Conservation (phyloP, 179 eudicot species). For the Camellia oleifera region DNA sequence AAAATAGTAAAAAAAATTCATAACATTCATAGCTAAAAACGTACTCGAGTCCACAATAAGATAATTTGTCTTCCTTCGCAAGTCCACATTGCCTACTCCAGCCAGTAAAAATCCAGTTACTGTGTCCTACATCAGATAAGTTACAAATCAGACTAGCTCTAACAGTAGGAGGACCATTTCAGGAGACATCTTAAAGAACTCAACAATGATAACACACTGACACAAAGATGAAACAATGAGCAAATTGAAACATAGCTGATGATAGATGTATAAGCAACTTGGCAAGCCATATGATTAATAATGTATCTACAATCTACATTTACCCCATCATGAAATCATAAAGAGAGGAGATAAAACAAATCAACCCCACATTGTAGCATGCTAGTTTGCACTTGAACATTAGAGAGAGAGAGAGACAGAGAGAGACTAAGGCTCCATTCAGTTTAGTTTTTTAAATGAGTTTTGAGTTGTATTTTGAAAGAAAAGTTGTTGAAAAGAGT, state of each 20-base stretch:
- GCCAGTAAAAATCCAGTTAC: constrained; percentile 91
- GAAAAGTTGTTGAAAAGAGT: too few species aligned
- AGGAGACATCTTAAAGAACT: not conserved
- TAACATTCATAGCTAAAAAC: constrained; percentile 15
- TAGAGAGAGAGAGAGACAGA: not conserved
- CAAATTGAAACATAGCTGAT: not conserved
- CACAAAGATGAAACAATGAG: not conserved
- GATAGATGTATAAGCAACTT: not conserved
- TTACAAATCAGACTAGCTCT: not conserved
- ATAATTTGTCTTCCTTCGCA: constrained; percentile 96
- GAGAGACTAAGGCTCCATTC: not conserved
- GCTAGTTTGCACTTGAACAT: not conserved
- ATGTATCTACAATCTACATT: not conserved
- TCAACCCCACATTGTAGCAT: not conserved
- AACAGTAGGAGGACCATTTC: not conserved
- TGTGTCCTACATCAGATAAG: constrained; percentile 60
- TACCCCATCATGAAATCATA: not conserved
- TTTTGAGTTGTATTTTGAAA: too few species aligned
- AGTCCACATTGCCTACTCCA: constrained; percentile 95
- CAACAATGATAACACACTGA: not conserved
- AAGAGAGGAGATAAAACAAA: not conserved
- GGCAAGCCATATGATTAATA: not conserved
- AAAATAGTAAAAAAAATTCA: not conserved
- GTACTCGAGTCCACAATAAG: constrained; percentile 95
- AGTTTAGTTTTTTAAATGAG: too few species aligned